Percentiles rank a stretch among this genome's conserved stretches.
Conservation (phyloP, 108 stramenopile species). For the Cafeteria roenbergensis region DNA sequence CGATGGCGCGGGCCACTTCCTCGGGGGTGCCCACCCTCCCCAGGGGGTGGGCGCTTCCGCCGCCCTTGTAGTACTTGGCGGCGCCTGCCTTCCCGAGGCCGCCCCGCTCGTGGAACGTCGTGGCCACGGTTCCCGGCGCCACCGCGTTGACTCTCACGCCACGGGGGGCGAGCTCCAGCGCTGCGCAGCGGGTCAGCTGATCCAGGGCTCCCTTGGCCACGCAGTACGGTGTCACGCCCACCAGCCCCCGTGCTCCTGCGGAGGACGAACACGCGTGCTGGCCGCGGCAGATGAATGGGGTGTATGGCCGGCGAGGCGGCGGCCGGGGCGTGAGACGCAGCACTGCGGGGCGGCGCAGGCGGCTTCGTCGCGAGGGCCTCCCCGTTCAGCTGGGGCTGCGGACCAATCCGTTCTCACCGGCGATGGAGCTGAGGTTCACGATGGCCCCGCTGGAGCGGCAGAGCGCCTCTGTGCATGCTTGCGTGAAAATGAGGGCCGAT, state of each 20-base stretch:
- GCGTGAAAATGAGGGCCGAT: not conserved
- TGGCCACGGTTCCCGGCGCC: conserved; percentile 6
- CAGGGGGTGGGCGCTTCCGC: conserved; percentile 3
- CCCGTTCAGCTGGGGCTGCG: too few relatives aligned
- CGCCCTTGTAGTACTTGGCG: conserved; percentile 1
- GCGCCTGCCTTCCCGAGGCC: conserved; percentile 2
- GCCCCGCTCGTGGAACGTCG: conserved; percentile 9
- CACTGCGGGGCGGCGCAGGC: too few relatives aligned
- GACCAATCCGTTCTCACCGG: too few relatives aligned
- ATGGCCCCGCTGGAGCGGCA: not conserved
- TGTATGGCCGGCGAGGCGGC: too few relatives aligned
- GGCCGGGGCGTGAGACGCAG: too few relatives aligned
- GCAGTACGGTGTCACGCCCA: conserved; percentile 12
- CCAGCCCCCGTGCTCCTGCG: not conserved
- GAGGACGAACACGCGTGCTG: too few relatives aligned
- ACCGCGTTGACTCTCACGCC: conserved; percentile 9
- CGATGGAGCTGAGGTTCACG: not conserved
- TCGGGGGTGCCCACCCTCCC: conserved; percentile 11
- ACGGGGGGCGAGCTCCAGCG: conserved; percentile 3
- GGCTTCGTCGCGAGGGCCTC: too few relatives aligned
- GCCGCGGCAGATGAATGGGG: too few relatives aligned
- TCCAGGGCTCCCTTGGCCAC: conserved; percentile 6
- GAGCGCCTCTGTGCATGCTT: not conserved
- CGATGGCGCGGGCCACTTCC: conserved; percentile 5
- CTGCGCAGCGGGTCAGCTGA: conserved; percentile 10